Evolutionary conservation across 306 rosid species (phyloP), one percentile per base, ranked within the genome.

Genomic region (Mimosa bimucronata): DNA sequence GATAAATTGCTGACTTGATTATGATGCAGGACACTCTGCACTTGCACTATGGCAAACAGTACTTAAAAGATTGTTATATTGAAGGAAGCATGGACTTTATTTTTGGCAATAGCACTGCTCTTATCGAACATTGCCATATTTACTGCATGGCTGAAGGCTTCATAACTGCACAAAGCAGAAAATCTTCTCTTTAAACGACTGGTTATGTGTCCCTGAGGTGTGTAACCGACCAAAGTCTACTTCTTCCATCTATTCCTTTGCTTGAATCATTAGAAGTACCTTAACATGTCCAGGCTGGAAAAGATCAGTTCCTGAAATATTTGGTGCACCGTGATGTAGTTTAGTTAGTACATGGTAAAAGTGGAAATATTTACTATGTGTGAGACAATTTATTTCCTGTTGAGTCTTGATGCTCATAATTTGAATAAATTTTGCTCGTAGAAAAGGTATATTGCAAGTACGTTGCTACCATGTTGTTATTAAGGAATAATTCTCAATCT

Each of bases 71-170:
- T 85, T 94, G 98, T 82, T 94, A 94, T 42, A 84, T 91, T 57
- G 98, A 94, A 89, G 98, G 98, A 86, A 94, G 97, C n/a, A 97
- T 94, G 69, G 98, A 94, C 84, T 92, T 94, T 81, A 88, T 91
- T 45, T 94, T 94, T 69, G 98, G 97, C 66, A 91, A 90, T 75
- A 92, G 98, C 88, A 92, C 97, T 71, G 97, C 93, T 18, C 91
- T 94, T 81, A 83, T 94, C 80, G 97, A 92, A 73, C 94, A 87
- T 78, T 92, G 98, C 69, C 97, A 91, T 79, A 76, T 92, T 79
- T 94, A 92, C 84, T 90, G 98, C 91, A 94, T 91, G 85, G 74
- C 94, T 48, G 79, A 77, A 52, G 98, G 98, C 73, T 94, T 79
- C 84, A 79, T 94, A 75, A 94, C 98, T 1, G 94, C 98, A n/a